Base-by-base conservation (phyloP, 345 rosid genomes). In the Murraya paniculata region DNA sequence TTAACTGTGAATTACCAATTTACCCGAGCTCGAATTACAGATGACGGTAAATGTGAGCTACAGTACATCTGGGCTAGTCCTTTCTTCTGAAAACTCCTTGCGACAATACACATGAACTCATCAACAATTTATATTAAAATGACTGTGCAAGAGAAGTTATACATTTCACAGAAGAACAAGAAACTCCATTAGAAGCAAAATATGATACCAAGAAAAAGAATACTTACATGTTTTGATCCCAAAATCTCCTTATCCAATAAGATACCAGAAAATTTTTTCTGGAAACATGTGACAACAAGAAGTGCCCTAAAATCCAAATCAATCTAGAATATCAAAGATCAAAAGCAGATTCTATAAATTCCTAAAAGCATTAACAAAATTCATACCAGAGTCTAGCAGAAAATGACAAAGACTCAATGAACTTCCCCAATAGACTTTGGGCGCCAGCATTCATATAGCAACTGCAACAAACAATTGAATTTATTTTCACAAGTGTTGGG, bases 341-440 rank as follows among this genome's bases (percentile, higher is more conserved):
- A 61, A 36, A 13, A 71, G 61, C 16, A 16, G 53, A 55, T 64
- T 45, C 11, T 21, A 21, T 8, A 65, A 28, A 28, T 62, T 77
- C 73, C 57, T 31, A 57, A 9, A 74, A 78, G 41, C 25, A 38
- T 58, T 56, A 41, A 30, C 76, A 77, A 76, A 60, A 65, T 69
- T 65, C 82, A 68, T 83, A 95, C 98, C 99, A 95, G 59, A 92
- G 72, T 83, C 93, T 90, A 55, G 92, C 89, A 87, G 97, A 89
- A 86, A 87, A 95, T 58, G 89, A 75, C 85, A 92, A 87, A 45
- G 94, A 83, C 45, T 89, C 85, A 2, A 92, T 84, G 78, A 92
- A 95, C 58, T 84, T 88, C 82, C 89, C 89, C 87, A 95, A 79
- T 75, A 76, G 81, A 78, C 87, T 84, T 58, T 84, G 87, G 22